These are phyloP conservation scores for Rhodosporidiobolus odoratus DNA, from an alignment of 768 basidiomycete genomes.

Conservation along the genomic window DNA sequence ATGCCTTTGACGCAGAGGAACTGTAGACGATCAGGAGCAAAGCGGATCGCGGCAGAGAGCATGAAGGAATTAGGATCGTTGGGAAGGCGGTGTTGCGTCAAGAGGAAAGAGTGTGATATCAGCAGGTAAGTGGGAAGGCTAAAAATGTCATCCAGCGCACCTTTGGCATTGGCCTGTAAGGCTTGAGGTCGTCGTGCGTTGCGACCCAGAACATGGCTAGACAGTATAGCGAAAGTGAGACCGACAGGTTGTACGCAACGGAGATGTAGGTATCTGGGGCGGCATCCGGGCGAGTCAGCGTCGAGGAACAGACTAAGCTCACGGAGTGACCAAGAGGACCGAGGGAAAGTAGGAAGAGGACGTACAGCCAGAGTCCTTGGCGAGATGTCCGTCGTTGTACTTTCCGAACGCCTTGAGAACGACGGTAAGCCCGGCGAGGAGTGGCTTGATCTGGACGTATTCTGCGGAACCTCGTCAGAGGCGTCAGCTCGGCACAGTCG, in stretches of 20 bases:
- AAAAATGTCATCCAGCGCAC: too few species aligned
- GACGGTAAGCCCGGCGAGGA: constrained; percentile 75
- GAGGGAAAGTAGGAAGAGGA: neutral
- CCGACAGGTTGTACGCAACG: constrained; percentile 49
- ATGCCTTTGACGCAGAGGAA: constrained; percentile 99
- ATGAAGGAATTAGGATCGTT: neutral
- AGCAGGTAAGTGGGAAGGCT: too few species aligned
- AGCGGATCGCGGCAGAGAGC: neutral
- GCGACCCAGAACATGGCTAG: constrained; percentile 96
- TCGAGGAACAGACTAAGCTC: neutral
- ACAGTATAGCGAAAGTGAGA: constrained; percentile 76
- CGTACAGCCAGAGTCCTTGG: constrained; percentile 78
- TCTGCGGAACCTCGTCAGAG: constrained; percentile 57
- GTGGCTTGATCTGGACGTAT: constrained; percentile 93
- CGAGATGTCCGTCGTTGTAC: constrained; percentile 83
- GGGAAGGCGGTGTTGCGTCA: too few species aligned
- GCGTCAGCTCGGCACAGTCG: too few species aligned
- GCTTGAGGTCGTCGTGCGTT: constrained; percentile 78
- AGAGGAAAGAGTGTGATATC: too few species aligned
- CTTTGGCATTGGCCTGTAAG: constrained; percentile 77
- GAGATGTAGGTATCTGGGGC: constrained; percentile 39
- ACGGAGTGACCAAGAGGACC: neutral
- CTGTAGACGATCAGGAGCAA: constrained; percentile 13
- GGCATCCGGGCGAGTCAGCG: neutral
- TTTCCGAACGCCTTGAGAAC: constrained; percentile 79